Evolutionary conservation across 1,284 basidiomycete species (phyloP).

Genomic region (Sporisorium iseilematis-ciliati): DNA sequence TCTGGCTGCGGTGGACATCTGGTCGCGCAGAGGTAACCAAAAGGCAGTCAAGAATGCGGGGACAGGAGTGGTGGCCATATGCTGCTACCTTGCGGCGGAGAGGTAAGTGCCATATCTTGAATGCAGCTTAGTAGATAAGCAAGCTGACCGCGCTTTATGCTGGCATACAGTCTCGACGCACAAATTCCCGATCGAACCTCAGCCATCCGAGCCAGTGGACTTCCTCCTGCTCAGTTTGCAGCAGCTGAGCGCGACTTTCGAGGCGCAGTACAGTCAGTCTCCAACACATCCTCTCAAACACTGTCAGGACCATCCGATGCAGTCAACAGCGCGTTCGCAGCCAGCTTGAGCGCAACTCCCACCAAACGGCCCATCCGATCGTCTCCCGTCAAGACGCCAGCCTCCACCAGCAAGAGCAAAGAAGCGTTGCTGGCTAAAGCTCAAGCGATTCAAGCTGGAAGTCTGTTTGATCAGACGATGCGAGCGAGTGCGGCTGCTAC

Average conservation of each 20-base stretch:
- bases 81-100: slow-evolving; percentile 49
- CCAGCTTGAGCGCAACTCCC: slow-evolving; percentile 17
- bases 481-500: slow-evolving; percentile 13
- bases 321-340: slow-evolving; percentile 22
- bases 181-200: slow-evolving; percentile 22
- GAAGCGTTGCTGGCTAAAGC: slow-evolving; percentile 49
- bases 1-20: slow-evolving; percentile 49
- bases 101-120: not conserved
- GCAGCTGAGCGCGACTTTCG: slow-evolving; percentile 48
- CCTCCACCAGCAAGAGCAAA: slow-evolving; percentile 23
- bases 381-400: slow-evolving; percentile 13
- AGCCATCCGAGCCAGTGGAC: slow-evolving; percentile 40
- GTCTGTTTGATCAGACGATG: slow-evolving; percentile 46
- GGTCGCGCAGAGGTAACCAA: slow-evolving; percentile 50
- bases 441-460: slow-evolving; percentile 46
- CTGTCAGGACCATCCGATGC: slow-evolving; percentile 36
- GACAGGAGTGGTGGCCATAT: slow-evolving; percentile 47
- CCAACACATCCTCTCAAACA: slow-evolving; percentile 28
- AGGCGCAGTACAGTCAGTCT: slow-evolving; percentile 36
- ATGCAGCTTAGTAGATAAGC: too few species aligned
- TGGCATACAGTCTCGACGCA: slow-evolving; percentile 25
- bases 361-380: slow-evolving; percentile 13
- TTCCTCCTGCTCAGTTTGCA: slow-evolving; percentile 42
- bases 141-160: too few species aligned
- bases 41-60: slow-evolving; percentile 51